Percentiles rank a stretch among this genome's conserved stretches.
phyloP scores from a whole-genome alignment of 1,139 yeast species.

The Wickerhamomyces sp. region DNA sequence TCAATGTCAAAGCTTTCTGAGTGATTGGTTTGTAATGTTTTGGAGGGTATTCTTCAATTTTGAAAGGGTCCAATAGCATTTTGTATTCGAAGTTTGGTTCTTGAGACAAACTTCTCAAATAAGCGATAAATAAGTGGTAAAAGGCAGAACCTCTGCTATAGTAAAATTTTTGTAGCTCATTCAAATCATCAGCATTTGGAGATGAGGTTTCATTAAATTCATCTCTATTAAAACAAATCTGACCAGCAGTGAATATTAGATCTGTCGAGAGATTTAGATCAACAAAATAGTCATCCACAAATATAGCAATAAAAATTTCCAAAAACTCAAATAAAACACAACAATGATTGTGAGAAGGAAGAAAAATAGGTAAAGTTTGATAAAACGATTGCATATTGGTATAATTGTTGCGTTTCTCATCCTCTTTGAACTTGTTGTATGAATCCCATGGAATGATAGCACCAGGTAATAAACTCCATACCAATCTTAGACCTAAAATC shows the following conservation, averaged over 20 bases:
- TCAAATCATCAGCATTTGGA: constrained; percentile 18
- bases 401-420: constrained; percentile 21
- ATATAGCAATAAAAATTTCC: constrained; percentile 27
- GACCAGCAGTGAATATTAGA: constrained; percentile 31
- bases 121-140: constrained; percentile 27
- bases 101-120: constrained; percentile 27
- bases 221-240: constrained; percentile 25
- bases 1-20: constrained; percentile 29
- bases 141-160: constrained; percentile 27
- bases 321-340: constrained; percentile 30
- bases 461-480: constrained; percentile 29
- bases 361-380: constrained; percentile 26
- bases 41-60: constrained; percentile 29
- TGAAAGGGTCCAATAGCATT: constrained; percentile 27
- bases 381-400: constrained; percentile 27
- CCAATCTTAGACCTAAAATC: constrained; percentile 25
- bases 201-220: constrained; percentile 10
- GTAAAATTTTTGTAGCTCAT: constrained; percentile 22
- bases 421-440: constrained; percentile 23
- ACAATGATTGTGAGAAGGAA: constrained; percentile 30
- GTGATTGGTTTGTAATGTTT: constrained; percentile 26
- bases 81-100: constrained; percentile 27
- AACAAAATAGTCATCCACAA: constrained; percentile 28
- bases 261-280: constrained; percentile 27
- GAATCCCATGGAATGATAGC: constrained; percentile 32